These are phyloP conservation scores for Fusarium cicatricum DNA, from an alignment of 2,329 filamentous ascomycete species.

Conservation along the genomic window DNA sequence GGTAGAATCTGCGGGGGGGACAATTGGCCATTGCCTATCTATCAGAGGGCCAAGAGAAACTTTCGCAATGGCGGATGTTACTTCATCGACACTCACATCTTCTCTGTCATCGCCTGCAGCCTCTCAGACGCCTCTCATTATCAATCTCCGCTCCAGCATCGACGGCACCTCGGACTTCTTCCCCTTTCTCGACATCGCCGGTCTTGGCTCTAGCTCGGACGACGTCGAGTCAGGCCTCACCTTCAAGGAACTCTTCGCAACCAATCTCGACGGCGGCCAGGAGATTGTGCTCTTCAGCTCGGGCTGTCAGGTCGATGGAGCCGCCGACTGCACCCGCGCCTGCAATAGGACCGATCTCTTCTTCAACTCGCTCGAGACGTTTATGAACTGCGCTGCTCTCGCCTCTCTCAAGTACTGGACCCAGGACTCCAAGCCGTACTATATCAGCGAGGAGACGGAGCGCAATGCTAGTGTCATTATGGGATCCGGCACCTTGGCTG, in stretches of 20 bases:
- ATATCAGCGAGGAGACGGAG: conserved; percentile 46
- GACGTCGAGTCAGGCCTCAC: conserved; percentile 41
- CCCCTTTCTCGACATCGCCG: conserved; percentile 48
- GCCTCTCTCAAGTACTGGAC: conserved; percentile 48
- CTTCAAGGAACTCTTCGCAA: conserved; percentile 47
- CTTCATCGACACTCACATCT: conserved; percentile 18
- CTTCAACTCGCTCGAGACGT: conserved; percentile 49
- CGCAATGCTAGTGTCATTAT: conserved; percentile 49
- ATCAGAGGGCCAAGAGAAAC: background rate
- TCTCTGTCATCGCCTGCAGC: conserved; percentile 18
- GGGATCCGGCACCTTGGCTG: conserved; percentile 44
- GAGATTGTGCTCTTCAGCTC: conserved; percentile 45
- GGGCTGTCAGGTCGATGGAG: conserved; percentile 44
- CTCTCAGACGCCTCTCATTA: conserved; percentile 39
- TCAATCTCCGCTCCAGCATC: conserved; percentile 43
- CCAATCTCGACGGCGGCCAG: conserved; percentile 45
- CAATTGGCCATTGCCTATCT: background rate
- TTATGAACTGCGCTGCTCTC: conserved; percentile 51
- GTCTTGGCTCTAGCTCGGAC: conserved; percentile 41
- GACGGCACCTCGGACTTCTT: conserved; percentile 49
- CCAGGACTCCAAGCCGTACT: conserved; percentile 40
- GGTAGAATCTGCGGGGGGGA: conserved; percentile 17
- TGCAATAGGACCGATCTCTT: conserved; percentile 44
- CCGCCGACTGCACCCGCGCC: conserved; percentile 45
- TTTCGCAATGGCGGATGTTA: conserved; percentile 29